A percentile compares a stretch with the other conserved stretches of the same genome.
Evolutionary conservation across 441 rosid genomes (phyloP).

Genomic region (Pelargonium fulgidum): DNA sequence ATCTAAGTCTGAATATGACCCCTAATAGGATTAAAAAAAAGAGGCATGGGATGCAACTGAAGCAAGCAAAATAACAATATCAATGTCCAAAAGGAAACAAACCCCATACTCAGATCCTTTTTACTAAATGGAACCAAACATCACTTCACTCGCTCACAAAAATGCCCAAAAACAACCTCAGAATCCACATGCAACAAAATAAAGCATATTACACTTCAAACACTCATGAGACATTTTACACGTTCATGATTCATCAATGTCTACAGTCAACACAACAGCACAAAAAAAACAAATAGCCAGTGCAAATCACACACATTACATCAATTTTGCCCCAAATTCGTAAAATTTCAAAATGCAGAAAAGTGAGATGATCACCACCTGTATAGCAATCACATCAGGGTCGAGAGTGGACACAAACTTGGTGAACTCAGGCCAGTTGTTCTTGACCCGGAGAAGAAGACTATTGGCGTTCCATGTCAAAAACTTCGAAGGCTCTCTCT

Average conservation of each 20-base stretch:
- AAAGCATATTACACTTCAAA: neutral
- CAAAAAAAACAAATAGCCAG: slow-evolving; percentile 7
- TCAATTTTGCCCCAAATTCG: neutral
- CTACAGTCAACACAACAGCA: neutral
- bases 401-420: slow-evolving; percentile 54
- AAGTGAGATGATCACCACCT: slow-evolving; percentile 45
- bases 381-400: slow-evolving; percentile 83
- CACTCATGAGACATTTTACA: neutral
- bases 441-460: slow-evolving; percentile 87
- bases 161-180: neutral
- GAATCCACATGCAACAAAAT: slow-evolving; percentile 2
- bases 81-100: neutral
- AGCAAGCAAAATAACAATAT: neutral
- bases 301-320: slow-evolving; percentile 13
- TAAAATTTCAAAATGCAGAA: neutral
- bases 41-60: slow-evolving; percentile 1
- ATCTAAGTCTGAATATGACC: neutral
- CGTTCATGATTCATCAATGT: slow-evolving; percentile 6
- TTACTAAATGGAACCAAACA: slow-evolving; percentile 5
- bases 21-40: neutral
- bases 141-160: neutral
- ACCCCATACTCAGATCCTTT: neutral
- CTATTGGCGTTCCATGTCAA: slow-evolving; percentile 95
- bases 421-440: slow-evolving; percentile 78
- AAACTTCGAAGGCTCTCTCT: slow-evolving; percentile 65